Evolutionary conservation across 805 yeast genomes (phyloP), one percentile per base, ranked within the genome.

Genomic region (Lipomyces yamanashiensis): DNA sequence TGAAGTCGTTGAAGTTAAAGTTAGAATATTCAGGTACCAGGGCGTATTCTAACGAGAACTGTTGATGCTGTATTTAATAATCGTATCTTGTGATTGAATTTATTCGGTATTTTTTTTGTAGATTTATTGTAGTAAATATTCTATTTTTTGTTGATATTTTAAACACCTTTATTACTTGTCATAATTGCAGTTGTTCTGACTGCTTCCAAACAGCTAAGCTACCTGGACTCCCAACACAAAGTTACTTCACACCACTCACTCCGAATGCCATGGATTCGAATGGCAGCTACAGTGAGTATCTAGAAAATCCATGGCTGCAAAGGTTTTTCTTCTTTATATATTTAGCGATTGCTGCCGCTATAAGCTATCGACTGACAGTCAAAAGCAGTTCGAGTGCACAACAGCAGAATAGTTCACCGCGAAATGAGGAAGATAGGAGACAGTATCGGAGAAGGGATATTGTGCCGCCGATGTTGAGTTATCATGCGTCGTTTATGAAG

Each of bases 241-340:
- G 28, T 28, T n/a, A 33, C 28, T 48, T n/a, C 23, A 3, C 28
- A 17, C 36, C 2, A 4, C 8, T 7, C 44, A 17, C 17, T 43
- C 2, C 47, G 10, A 19, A 43, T 43, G 47, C 47, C 41, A 52
- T 52, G 55, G 33, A 23, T 28, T 21, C 28, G 12, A 52, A 52
- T 52, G 23, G n/a, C 28, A 15, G 34, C 15, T 39, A n/a, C 40
- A 34, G 39, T 8, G 55, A 52, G 23, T 19, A 37, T 13, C 17
- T 52, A 19, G 39, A 36, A n/a, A 61, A 61, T 51, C 64, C 64
- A n/a, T 61, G 64, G 64, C 43, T 52, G 8, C 64, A 50, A 56
- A 61, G 64, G 64, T 61, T 61, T 34, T 34, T 56, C 17, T 44
- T 55, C 44, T 34, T 56, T 36, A 12, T 51, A 17, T 44, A 56